Evolutionary conservation across 2,329 filamentous ascomycete genomes (phyloP).

Genomic region (Aspergillus clavatus): DNA sequence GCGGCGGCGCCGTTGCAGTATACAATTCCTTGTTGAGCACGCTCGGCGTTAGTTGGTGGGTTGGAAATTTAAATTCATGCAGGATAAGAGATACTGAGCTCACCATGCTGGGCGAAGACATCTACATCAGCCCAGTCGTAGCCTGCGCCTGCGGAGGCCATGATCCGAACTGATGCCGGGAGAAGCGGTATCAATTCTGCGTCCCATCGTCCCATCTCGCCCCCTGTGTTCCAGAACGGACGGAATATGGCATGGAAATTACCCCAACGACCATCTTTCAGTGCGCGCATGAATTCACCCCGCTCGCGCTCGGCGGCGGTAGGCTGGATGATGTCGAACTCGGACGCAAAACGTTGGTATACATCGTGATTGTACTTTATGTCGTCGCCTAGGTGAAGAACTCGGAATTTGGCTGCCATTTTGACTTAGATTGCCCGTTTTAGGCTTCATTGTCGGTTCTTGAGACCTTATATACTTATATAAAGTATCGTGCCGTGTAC

Average conservation of each 20-base stretch:
- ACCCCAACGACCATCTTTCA: conserved; percentile 39
- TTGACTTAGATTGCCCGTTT: conserved; percentile 2
- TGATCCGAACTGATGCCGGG: conserved; percentile 52
- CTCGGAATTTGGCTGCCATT: conserved; percentile 30
- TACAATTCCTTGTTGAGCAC: conserved; percentile 20
- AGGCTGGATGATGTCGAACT: conserved; percentile 41
- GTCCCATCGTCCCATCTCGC: conserved; percentile 63
- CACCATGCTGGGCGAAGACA: conserved; percentile 57
- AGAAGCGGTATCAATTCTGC: conserved; percentile 53
- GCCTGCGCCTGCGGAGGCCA: conserved; percentile 57
- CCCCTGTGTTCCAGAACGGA: conserved; percentile 61
- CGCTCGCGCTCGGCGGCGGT: conserved; percentile 31
- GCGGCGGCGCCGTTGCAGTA: conserved; percentile 71
- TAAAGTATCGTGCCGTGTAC: background rate
- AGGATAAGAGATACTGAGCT: too few species aligned
- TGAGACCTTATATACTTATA: background rate
- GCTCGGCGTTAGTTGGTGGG: background rate
- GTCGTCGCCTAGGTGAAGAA: conserved; percentile 45
- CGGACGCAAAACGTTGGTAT: conserved; percentile 36
- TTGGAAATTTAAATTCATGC: too few species aligned
- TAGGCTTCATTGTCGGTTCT: background rate
- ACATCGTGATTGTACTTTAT: conserved; percentile 47
- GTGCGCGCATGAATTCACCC: conserved; percentile 38
- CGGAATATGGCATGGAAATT: conserved; percentile 49
- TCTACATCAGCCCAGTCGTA: conserved; percentile 61